Base-by-base conservation (phyloP, 2,329 filamentous ascomycete species). In the Colletotrichum godetiae region DNA sequence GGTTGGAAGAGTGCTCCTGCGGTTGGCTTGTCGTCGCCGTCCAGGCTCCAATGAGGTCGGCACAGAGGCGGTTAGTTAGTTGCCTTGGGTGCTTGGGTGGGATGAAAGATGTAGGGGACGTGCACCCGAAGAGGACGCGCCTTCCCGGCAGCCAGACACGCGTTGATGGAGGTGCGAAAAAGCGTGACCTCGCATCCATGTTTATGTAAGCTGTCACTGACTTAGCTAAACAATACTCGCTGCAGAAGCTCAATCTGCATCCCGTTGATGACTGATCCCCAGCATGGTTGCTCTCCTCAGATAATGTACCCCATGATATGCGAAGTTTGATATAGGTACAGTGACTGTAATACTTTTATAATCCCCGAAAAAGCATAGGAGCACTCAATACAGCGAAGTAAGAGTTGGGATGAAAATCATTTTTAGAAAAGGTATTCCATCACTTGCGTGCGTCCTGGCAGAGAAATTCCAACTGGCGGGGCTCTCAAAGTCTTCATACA, bases 131-230 rank as follows among this genome's bases (percentile, higher is more conserved):
- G n/a, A 27, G 31, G 27, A 33, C 46, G 52, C 60, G 52, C 13
- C 24, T 15, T 53, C 42, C 33, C 1, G 4, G 56, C 33, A 33
- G 13, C 27, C 29, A 49, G 22, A 12, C 56, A 68, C 68, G 64
- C 64, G 68, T 49, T 29, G 15, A 42, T 29, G 55, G 27, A 49
- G 42, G 35, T 71, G 62, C 67, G 68, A 71, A 68, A 67, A 37
- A 15, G 56, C 57, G 68, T 67, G 65, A 61, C 65, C 37, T 60
- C 57, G 57, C 56, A 65, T 57, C 10, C 42, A 49, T 13, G 12
- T 8, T 57, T 24, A 59, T 49, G 19, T 59, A 52, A 59, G 64
- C 58, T 59, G 58, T 19, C 57, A 3, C 2, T 11, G 31, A 31
- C 56, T 8, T 13, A 8, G 15, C 4, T 8, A 42, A 42, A 6